Base-by-base conservation (phyloP, 2,329 filamentous ascomycete genomes). In the Aspergillus sp. region DNA sequence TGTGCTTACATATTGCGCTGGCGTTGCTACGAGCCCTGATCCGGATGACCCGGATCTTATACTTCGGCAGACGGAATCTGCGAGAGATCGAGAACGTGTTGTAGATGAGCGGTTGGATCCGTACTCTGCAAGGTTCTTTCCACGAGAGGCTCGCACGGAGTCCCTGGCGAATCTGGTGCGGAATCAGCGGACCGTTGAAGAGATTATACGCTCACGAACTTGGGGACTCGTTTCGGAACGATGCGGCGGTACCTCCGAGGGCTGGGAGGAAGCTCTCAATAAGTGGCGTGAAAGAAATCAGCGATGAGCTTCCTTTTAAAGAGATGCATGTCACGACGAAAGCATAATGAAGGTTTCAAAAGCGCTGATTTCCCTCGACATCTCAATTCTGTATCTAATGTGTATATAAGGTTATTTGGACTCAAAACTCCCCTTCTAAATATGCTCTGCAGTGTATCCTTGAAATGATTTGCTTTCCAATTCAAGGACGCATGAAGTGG, bases 61-160 rank as follows among this genome's bases (percentile, higher is more conserved):
- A 0, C 67, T 89, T 17, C 80, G 90, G 54, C 83, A 91, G 66
- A 80, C 86, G 0, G 89, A 96, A 74, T 85, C 85, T 53, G 83
- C 86, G 57, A 85, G 80, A 65, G 86, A 89, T 61, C 81, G 87
- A 48, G 88, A 93, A 68, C 81, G 86, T 52, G 81, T 93, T 0
- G 87, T 98, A 4, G 85, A 98, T 71, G 95, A 98, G 76, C 81
- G 95, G 55, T 73, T 97, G 57, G 95, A 99, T 77, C 95, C 95
- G 2, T 99, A 99, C 71, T 93, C 89, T 9, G 89, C 81, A 6
- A 81, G 93, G 22, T 96, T 91, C 72, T 93, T 93, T 87, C 74
- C 74, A 6, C 68, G 66, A 17, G 92, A 98, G 76, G 82, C 90
- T 13, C 82, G 92, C 62, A 95, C 92, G 0, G 90, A 97, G 75